Evolutionary conservation across 192 early-diverging fungal species (phyloP).

Genomic region (Phlyctochytrium planicorne): DNA sequence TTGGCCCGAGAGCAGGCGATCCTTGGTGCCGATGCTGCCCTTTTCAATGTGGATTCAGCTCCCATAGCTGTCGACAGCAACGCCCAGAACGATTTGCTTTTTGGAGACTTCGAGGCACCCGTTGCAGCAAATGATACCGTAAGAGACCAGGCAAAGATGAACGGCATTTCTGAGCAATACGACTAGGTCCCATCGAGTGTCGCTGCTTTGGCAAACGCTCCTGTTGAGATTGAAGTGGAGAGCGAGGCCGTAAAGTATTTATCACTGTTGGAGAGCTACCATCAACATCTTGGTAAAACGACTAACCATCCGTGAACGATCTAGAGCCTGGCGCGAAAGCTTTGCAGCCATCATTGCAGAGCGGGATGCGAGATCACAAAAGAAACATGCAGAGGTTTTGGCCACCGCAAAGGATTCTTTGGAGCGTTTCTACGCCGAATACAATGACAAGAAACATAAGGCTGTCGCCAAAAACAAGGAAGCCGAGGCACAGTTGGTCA

Average conservation of each 20-base stretch:
- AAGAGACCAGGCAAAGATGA: background rate
- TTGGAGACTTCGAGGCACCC: conserved; percentile 12
- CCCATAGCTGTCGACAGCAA: background rate
- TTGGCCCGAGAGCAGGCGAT: conserved; percentile 53
- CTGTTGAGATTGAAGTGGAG: conserved; percentile 10
- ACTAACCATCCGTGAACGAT: background rate
- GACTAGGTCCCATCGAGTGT: background rate
- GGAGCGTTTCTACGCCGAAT: conserved; percentile 61
- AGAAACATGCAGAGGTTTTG: conserved; percentile 43
- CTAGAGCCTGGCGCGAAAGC: conserved; percentile 47
- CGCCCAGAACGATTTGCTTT: background rate
- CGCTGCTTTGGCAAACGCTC: background rate
- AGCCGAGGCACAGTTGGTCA: conserved; percentile 31
- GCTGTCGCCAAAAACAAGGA: conserved; percentile 50
- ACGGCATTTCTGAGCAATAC: no score
- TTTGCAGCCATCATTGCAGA: conserved; percentile 42
- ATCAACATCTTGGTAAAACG: conserved; percentile 7
- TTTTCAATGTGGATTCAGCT: conserved; percentile 27
- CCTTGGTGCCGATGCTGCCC: conserved; percentile 52
- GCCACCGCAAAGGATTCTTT: conserved; percentile 44
- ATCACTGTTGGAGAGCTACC: background rate
- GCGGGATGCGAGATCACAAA: conserved; percentile 37
- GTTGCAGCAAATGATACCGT: background rate
- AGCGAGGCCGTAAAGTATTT: conserved; percentile 16
- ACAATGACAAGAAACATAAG: conserved; percentile 60